phyloP scores from a whole-genome alignment of 1,284 basidiomycete genomes.

The Tilletia horrida region DNA sequence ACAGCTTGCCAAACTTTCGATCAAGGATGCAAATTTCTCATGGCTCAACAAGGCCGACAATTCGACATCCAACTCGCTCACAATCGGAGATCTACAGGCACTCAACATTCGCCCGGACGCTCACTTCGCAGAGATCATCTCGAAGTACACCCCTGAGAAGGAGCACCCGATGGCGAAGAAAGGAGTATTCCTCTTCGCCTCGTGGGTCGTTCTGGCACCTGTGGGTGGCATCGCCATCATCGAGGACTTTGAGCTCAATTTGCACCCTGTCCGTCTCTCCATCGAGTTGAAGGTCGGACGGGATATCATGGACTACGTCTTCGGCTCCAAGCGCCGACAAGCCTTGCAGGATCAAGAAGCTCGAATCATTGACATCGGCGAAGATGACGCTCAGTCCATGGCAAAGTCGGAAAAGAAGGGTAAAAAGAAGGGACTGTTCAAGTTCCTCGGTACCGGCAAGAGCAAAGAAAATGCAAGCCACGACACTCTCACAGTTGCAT shows the following conservation, averaged over 20 bases:
- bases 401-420: constrained; percentile 6
- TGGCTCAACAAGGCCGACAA: constrained; percentile 87
- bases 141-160: constrained; percentile 59
- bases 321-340: constrained; percentile 54
- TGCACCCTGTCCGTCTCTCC: constrained; percentile 72
- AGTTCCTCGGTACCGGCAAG: background rate
- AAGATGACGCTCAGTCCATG: background rate
- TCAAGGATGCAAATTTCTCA: constrained; percentile 74
- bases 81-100: constrained; percentile 72
- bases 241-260: constrained; percentile 73
- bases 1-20: constrained; percentile 79
- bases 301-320: constrained; percentile 85
- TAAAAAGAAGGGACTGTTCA: constrained; percentile 3
- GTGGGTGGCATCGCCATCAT: constrained; percentile 92
- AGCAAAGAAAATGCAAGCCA: background rate
- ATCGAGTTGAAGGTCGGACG: constrained; percentile 77
- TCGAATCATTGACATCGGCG: constrained; percentile 4
- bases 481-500: background rate
- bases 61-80: constrained; percentile 75
- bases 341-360: constrained; percentile 33
- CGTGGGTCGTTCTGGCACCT: constrained; percentile 58
- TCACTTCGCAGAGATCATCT: constrained; percentile 81
- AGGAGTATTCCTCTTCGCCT: constrained; percentile 42
- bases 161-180: constrained; percentile 45
- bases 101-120: constrained; percentile 83